Conservation (phyloP, 2,329 filamentous ascomycete species). For the Colletotrichum horii region DNA sequence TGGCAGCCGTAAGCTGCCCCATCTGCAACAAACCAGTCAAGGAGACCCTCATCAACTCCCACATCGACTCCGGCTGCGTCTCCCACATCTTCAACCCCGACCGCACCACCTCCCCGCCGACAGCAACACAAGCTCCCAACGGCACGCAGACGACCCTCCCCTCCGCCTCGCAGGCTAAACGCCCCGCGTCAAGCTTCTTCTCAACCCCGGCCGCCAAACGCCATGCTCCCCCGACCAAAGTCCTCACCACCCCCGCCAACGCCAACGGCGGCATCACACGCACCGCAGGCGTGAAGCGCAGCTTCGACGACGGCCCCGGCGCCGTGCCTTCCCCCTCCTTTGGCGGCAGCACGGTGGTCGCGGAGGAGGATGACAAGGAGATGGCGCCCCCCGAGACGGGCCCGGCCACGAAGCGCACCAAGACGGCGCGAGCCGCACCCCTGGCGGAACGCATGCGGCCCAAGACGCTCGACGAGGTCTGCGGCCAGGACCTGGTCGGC, state of each 20-base stretch:
- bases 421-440: constrained; percentile 76
- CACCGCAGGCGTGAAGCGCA: constrained; percentile 52
- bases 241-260: constrained; percentile 38
- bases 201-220: constrained; percentile 65
- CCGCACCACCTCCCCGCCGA: constrained; percentile 29
- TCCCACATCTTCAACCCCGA: constrained; percentile 65
- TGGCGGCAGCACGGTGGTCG: neutral
- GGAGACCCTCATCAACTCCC: constrained; percentile 80
- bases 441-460: constrained; percentile 95
- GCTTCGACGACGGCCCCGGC: constrained; percentile 60
- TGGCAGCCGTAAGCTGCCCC: constrained; percentile 71
- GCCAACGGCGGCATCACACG: constrained; percentile 26
- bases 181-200: constrained; percentile 61
- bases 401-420: constrained; percentile 66
- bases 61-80: constrained; percentile 85
- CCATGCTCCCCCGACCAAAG: constrained; percentile 41
- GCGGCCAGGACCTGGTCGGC: constrained; percentile 90
- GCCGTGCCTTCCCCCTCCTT: constrained; percentile 4
- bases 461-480: constrained; percentile 81
- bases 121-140: constrained; percentile 26
- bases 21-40: constrained; percentile 79
- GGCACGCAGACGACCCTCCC: constrained; percentile 33
- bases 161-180: constrained; percentile 52
- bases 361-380: neutral
- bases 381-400: constrained; percentile 26